Conservation (phyloP, 2,329 filamentous ascomycete genomes). For the Apiospora saccharicola region DNA sequence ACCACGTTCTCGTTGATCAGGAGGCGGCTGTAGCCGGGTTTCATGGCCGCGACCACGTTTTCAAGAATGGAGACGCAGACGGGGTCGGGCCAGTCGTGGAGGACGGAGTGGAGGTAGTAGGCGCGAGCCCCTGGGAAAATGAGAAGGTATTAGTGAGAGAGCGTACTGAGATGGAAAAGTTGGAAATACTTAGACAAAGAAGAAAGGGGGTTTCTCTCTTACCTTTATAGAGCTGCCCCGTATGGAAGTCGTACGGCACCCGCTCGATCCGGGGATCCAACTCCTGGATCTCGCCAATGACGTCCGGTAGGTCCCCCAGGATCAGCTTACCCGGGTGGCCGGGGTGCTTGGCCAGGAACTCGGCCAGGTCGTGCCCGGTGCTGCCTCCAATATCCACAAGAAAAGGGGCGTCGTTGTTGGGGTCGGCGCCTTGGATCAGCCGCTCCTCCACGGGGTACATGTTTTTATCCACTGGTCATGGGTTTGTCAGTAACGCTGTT, state of each 20-base stretch:
- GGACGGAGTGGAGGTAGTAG: slow-evolving; percentile 47
- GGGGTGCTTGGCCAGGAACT: slow-evolving; percentile 32
- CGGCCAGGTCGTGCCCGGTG: slow-evolving; percentile 34
- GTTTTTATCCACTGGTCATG: slow-evolving; percentile 20
- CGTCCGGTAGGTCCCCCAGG: slow-evolving; percentile 33
- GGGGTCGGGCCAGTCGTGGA: slow-evolving; percentile 49
- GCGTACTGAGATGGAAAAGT: no score
- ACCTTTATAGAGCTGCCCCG: slow-evolving; percentile 53
- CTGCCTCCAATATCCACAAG: slow-evolving; percentile 37
- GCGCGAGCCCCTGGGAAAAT: slow-evolving; percentile 42
- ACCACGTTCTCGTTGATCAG: slow-evolving; percentile 30
- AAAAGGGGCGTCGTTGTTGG: slow-evolving; percentile 26
- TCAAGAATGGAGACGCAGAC: slow-evolving; percentile 37
- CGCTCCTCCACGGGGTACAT: slow-evolving; percentile 31
- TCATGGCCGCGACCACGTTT: slow-evolving; percentile 33
- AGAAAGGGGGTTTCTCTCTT: no score
- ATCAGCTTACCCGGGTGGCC: slow-evolving; percentile 32
- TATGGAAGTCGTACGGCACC: slow-evolving; percentile 55
- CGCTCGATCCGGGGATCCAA: slow-evolving; percentile 38
- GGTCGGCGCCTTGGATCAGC: slow-evolving; percentile 29
- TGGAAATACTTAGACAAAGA: no score
- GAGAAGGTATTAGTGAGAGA: no score
- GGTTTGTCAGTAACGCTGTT: no score
- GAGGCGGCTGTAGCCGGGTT: slow-evolving; percentile 12
- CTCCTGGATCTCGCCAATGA: slow-evolving; percentile 36